Evolutionary conservation across 768 basidiomycete species (phyloP).

Genomic region (Lentinula sp.): DNA sequence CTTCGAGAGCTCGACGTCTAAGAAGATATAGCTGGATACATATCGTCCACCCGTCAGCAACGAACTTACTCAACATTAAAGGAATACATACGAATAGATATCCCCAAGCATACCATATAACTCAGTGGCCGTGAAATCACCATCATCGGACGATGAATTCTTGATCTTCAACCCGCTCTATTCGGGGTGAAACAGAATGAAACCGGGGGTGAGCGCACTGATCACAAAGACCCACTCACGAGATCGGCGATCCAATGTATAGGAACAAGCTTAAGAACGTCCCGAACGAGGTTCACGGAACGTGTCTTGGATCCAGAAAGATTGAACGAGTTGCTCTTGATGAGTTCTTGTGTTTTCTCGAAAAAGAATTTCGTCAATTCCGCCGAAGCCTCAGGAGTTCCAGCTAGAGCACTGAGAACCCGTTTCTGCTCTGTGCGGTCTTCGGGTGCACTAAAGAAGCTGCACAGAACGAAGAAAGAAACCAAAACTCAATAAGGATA

Average conservation of each 20-base stretch:
- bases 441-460: conserved; percentile 61
- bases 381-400: conserved; percentile 39
- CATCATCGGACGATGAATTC: conserved; percentile 43
- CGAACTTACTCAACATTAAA: neutral
- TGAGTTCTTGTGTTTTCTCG: conserved; percentile 53
- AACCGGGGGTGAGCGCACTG: neutral
- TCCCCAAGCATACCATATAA: conserved; percentile 61
- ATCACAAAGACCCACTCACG: conserved; percentile 25
- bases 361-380: conserved; percentile 60
- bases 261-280: conserved; percentile 62
- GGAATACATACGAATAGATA: conserved; percentile 56
- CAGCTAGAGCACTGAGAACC: conserved; percentile 41
- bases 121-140: conserved; percentile 56
- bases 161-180: conserved; percentile 75
- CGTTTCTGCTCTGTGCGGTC: conserved; percentile 42
- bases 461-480: conserved; percentile 17
- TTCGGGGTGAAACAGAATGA: neutral
- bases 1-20: conserved; percentile 58
- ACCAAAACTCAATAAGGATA: neutral
- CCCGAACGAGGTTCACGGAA: conserved; percentile 60
- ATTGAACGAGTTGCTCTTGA: conserved; percentile 46
- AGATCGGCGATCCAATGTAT: conserved; percentile 71
- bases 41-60: neutral
- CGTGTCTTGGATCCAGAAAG: conserved; percentile 48
- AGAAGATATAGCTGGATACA: conserved; percentile 63